Base-by-base conservation (phyloP, 2,329 filamentous ascomycete genomes). In the Fusarium incarnatum region DNA sequence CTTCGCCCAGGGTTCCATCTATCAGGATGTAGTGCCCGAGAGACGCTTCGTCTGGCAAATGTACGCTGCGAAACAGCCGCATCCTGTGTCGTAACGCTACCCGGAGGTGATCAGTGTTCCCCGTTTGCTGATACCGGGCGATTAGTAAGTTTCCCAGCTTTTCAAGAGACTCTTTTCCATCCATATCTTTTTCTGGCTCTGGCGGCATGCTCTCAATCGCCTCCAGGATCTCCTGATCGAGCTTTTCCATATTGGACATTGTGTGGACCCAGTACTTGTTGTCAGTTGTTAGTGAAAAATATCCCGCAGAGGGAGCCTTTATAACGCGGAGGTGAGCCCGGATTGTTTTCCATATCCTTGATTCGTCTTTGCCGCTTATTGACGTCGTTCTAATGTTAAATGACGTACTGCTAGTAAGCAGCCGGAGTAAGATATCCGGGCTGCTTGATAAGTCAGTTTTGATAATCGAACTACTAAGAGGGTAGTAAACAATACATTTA, bases 281-380 rank as follows among this genome's bases (percentile, higher is more conserved):
- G 18, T 37, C 34, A 37, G 34, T 37, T 37, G 6, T 4, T n/a
- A 37, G 3, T n/a, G 6, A 37, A n/a, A 6, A 6, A 37, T 37
- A 11, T 37, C 9, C 9, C 18, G 34, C 16, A 37, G 34, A 37
- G 18, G 9, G 34, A 37, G 18, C 3, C 1, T 37, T 11, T 1
- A n/a, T 16, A 37, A 37, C 6, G 9, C 9, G 9, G 34, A 16
- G 3, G 9, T 37, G 11, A n/a, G 34, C 18, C 5, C 3, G 3
- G 6, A 37, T 0, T 0, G 18, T n/a, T n/a, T 5, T 6, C 0
- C 4, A 1, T 37, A n/a, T 37, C 18, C 16, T 37, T n/a, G 9
- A 3, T n/a, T 2, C 3, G 18, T 16, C 34, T 37, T 5, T 10
- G 5, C 32, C 8, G 8, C 16, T 18, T 11, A 8, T 4, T 37